Percentiles rank a stretch among this genome's conserved stretches.
Evolutionary conservation across 1,139 yeast genomes (phyloP).

Genomic region (Candida sanyaensis): DNA sequence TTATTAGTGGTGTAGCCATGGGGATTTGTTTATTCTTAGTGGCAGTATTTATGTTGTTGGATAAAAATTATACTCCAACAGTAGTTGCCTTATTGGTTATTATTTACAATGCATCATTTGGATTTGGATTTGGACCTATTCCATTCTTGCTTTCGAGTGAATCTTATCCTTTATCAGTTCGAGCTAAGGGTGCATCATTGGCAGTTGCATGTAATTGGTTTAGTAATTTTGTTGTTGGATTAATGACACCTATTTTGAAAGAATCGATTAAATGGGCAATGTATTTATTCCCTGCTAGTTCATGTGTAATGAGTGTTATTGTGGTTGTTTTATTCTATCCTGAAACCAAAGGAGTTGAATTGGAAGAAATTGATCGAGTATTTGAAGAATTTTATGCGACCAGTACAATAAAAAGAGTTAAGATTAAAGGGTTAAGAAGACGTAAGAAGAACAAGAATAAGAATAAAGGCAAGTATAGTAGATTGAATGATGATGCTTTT

Average conservation of each 20-base stretch:
- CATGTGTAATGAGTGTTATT: slow-evolving; percentile 45
- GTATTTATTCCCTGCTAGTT: slow-evolving; percentile 49
- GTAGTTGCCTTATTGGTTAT: slow-evolving; percentile 51
- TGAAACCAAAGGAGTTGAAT: slow-evolving; percentile 84
- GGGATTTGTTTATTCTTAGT: slow-evolving; percentile 43
- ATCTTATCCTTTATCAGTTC: slow-evolving; percentile 53
- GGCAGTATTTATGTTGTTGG: slow-evolving; percentile 40
- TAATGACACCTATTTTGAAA: slow-evolving; percentile 52
- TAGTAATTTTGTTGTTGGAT: slow-evolving; percentile 56
- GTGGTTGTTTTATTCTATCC: slow-evolving; percentile 74
- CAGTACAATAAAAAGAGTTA: slow-evolving; percentile 8
- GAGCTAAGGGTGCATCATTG: slow-evolving; percentile 55
- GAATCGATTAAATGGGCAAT: slow-evolving; percentile 51
- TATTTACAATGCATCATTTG: slow-evolving; percentile 54
- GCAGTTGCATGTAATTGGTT: slow-evolving; percentile 60
- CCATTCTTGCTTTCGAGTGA: slow-evolving; percentile 59
- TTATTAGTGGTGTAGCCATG: slow-evolving; percentile 52
- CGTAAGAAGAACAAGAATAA: slow-evolving; percentile 2
- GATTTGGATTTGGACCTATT: slow-evolving; percentile 60
- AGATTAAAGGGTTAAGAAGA: slow-evolving; percentile 6
- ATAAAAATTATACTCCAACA: slow-evolving; percentile 41
- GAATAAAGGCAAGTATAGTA: slow-evolving; percentile 6
- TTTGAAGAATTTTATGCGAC: slow-evolving; percentile 57
- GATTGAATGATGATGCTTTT: slow-evolving; percentile 5
- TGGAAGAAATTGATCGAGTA: slow-evolving; percentile 85